Evolutionary conservation across 495 filamentous ascomycete species (phyloP).

Genomic region (Daldinia childiae): DNA sequence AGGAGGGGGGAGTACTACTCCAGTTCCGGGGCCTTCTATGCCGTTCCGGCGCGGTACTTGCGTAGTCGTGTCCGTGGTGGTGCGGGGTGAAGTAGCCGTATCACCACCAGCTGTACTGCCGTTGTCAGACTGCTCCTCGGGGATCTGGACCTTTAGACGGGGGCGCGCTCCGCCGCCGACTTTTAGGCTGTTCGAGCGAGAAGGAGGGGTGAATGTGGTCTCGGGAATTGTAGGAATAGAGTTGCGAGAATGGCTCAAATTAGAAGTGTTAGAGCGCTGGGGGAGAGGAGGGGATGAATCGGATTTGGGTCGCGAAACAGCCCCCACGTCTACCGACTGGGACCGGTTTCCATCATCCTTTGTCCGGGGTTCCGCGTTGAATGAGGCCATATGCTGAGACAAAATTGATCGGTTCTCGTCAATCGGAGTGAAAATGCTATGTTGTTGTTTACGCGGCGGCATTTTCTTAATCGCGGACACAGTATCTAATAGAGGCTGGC

Average conservation of each 20-base stretch:
- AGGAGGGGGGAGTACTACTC: constrained; percentile 88
- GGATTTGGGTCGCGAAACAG: constrained; percentile 55
- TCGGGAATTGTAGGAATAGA: constrained; percentile 67
- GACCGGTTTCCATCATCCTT: constrained; percentile 61
- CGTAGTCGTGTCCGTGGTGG: constrained; percentile 63
- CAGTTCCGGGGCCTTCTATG: constrained; percentile 64
- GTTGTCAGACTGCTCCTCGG: constrained; percentile 84
- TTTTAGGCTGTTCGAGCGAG: constrained; percentile 74
- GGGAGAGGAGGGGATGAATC: constrained; percentile 62
- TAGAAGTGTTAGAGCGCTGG: constrained; percentile 55
- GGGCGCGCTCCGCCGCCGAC: constrained; percentile 72
- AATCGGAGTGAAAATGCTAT: constrained; percentile 97
- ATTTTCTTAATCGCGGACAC: constrained; percentile 69
- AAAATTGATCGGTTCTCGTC: constrained; percentile 91
- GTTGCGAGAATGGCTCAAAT: constrained; percentile 57
- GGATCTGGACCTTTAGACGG: constrained; percentile 91
- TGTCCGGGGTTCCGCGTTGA: constrained; percentile 57
- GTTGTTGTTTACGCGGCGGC: constrained; percentile 77
- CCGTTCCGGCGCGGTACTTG: constrained; percentile 52
- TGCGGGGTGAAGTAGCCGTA: constrained; percentile 72
- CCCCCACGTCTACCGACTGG: constrained; percentile 71
- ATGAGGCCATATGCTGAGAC: constrained; percentile 80
- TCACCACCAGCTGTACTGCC: constrained; percentile 79
- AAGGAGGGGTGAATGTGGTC: constrained; percentile 69
- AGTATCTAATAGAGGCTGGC: constrained; percentile 56